Evolutionary conservation across 352 stramenopile species (phyloP).

Genomic region (Pythium phragmiticola): DNA sequence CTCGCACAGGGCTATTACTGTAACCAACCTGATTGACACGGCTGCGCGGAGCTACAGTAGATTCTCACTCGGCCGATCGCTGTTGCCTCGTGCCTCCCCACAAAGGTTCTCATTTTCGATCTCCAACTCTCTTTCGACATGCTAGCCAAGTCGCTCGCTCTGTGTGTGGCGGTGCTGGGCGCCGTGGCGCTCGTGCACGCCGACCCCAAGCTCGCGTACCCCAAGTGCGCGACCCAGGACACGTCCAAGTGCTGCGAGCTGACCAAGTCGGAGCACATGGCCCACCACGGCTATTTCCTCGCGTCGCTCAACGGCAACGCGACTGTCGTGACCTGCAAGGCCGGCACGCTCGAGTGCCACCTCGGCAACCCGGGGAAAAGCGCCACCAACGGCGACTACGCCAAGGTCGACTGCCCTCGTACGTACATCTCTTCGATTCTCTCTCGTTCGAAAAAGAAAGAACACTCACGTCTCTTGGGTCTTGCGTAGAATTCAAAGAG

Average conservation of each 20-base stretch:
- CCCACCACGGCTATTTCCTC: conserved; percentile 58
- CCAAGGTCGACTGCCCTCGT: conserved; percentile 55
- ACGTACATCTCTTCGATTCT: conserved; percentile 12
- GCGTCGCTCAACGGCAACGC: conserved; percentile 41
- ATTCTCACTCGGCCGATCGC: not conserved
- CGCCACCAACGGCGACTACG: conserved; percentile 33
- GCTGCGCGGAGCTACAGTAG: too few species aligned
- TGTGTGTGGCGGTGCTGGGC: conserved; percentile 28
- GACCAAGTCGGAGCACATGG: conserved; percentile 47
- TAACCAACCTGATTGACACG: too few species aligned
- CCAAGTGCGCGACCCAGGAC: conserved; percentile 39
- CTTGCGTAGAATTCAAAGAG: conserved; percentile 45
- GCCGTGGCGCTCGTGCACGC: conserved; percentile 30
- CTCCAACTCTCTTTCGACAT: conserved; percentile 10
- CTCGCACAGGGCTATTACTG: not conserved
- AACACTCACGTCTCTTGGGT: not conserved
- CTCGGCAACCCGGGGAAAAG: conserved; percentile 56
- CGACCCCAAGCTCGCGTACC: conserved; percentile 41
- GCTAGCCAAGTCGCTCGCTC: conserved; percentile 27
- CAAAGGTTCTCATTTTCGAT: not conserved
- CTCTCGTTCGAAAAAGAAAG: not conserved
- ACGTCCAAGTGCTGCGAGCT: conserved; percentile 53
- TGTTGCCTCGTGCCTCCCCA: too few species aligned
- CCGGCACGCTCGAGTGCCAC: conserved; percentile 52
- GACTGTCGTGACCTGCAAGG: conserved; percentile 64